Base-by-base conservation (phyloP, 306 rosid species). In the Arachis stenosperma region DNA sequence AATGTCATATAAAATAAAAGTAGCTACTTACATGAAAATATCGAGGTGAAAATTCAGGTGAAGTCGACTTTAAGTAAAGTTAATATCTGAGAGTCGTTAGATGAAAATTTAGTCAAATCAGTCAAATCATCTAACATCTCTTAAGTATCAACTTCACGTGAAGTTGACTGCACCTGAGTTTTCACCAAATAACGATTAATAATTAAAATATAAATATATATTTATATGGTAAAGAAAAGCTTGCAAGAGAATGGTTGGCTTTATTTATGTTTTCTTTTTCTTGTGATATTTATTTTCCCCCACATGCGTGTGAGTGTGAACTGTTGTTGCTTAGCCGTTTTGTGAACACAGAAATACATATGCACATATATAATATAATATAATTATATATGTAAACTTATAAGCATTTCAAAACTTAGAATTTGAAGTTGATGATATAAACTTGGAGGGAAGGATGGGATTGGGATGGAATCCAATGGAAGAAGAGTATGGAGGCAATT, bases 281-380 rank as follows among this genome's bases (percentile, higher is more conserved):
- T 9, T 30, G 9, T 22, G 27, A 22, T 22, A 1, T 22, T 22
- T 22, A 22, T 22, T 22, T 22, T 22, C 27, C 27, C 27, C 27
- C 41, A 48, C 40, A 71, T 44, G 79, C 62, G 79, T 73, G 77
- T 5, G 37, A 65, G 71, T 27, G 42, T 4, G 37, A 63, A 51
- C 69, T 13, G 50, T 64, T 54, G 74, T 85, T 83, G 86, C 90
- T 81, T 87, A 64, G 69, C 68, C 71, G 83, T 33, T 77, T 77
- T 71, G 63, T 80, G 67, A 54, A 48, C 15, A 65, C 29, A 67
- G 43, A 33, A 3, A 33, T 3, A 33, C 3, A 33, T 2, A 33
- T 17, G 0, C 17, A 17, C 17, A 1, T 22, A 1, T 22, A 22
- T 22, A 22, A 22, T 22, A 22, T 22, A 33, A 33, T 33, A 33